phyloP scores from a whole-genome alignment of 805 yeast species.

The Wickerhamiella azymoides region DNA sequence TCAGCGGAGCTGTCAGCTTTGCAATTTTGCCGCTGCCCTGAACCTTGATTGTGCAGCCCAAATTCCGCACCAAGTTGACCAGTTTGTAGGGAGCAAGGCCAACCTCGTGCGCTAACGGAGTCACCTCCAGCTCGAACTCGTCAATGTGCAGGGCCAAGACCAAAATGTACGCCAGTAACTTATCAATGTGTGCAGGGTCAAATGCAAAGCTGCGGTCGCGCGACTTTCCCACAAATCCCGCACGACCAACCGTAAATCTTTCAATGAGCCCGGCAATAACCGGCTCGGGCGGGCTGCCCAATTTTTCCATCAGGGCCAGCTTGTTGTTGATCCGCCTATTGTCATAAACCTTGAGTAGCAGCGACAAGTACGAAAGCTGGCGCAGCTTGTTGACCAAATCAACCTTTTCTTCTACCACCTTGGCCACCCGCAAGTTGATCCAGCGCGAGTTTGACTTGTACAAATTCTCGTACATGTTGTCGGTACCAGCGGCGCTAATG shows the following conservation, averaged over 20 bases:
- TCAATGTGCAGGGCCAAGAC: constrained; percentile 63
- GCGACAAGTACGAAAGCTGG: constrained; percentile 64
- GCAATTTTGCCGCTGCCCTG: constrained; percentile 51
- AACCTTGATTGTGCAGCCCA: constrained; percentile 69
- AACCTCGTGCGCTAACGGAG: constrained; percentile 75
- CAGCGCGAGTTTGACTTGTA: constrained; percentile 50
- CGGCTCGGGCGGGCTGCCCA: constrained; percentile 54
- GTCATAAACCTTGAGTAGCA: constrained; percentile 65
- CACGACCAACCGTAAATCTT: constrained; percentile 53
- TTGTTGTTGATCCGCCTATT: constrained; percentile 54
- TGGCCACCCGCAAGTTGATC: constrained; percentile 32
- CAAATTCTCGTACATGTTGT: constrained; percentile 40
- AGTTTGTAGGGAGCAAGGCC: constrained; percentile 65
- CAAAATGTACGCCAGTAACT: constrained; percentile 64
- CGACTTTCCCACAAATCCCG: constrained; percentile 53
- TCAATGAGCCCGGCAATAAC: constrained; percentile 59
- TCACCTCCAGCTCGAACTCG: constrained; percentile 56
- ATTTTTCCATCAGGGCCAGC: constrained; percentile 41
- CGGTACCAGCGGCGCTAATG: constrained; percentile 35
- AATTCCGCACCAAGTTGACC: constrained; percentile 52
- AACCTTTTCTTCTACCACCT: constrained; percentile 32
- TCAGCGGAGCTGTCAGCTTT: constrained; percentile 72
- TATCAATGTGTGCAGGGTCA: constrained; percentile 83
- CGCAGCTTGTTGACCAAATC: constrained; percentile 27
- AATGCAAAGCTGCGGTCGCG: constrained; percentile 63